Evolutionary conservation across 2,329 filamentous ascomycete genomes (phyloP), one percentile per base, ranked within the genome.

Genomic region (Tolypocladium guangdongense): DNA sequence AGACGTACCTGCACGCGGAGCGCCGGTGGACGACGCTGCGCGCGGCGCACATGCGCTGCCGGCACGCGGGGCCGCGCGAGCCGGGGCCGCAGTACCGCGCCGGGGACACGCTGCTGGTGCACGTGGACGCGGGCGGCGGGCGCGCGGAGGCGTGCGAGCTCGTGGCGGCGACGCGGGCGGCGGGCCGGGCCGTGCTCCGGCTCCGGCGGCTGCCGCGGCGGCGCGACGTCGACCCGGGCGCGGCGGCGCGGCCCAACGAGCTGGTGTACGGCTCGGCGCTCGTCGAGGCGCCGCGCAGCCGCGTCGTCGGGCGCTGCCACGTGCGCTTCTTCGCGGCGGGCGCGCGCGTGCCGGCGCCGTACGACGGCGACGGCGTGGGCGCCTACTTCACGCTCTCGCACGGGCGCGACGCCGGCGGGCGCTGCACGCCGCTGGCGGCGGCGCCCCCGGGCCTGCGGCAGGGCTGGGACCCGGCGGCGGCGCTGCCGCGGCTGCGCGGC

Each of bases 341-440:
- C 0, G 69, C 78, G 11, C 54, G 61, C 0, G 74, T 91, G 3
- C 77, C 80, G 0, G 68, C 74, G 0, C 87, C 87, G 0, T 93
- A 90, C 64, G 72, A 82, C 57, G 74, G 81, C 1, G 70, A 78
- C 22, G 88, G 88, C 0, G 78, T 77, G 0, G 86, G 84, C 0
- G 81, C 87, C 56, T 76, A 78, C 18, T 92, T 86, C 63, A 87
- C 76, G 55, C 75, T 90, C 11, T 80, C 76, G 0, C 72, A 75
- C 8, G 47, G 52, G 7, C 14, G 30, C 3, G 38, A 56, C 35
- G 53, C 45, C 18, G 38, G 20, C 2, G 18, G 10, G n/a, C 37
- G 49, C 3, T 67, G 60, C n/a, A 57, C 71, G 0, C 71, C 75
- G 0, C 62, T 81, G 0, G 49, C 61, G 1, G 36, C 63, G 1